A percentile compares a stretch with the other conserved stretches of the same genome.
Evolutionary conservation across 768 basidiomycete species (phyloP).

Genomic region (Multifurca ochricompacta): DNA sequence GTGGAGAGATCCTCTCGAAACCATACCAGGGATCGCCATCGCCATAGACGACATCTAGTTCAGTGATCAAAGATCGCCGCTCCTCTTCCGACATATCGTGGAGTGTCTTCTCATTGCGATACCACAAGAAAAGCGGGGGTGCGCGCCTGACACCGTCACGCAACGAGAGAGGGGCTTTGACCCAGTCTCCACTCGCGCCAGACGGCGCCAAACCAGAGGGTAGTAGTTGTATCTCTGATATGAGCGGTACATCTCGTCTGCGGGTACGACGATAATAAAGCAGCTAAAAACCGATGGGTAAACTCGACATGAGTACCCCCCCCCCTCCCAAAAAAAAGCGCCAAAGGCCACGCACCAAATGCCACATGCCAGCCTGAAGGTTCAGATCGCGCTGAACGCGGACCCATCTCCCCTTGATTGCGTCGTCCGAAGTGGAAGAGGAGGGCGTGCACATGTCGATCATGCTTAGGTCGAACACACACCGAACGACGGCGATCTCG

Average conservation of each 20-base stretch:
- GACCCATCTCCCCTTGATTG: slow-evolving; percentile 83
- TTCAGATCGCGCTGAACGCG: slow-evolving; percentile 80
- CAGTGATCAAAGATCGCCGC: slow-evolving; percentile 64
- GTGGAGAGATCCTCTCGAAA: slow-evolving; percentile 63
- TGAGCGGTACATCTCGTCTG: slow-evolving; percentile 70
- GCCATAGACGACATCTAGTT: slow-evolving; percentile 87
- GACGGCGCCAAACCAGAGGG: slow-evolving; percentile 43
- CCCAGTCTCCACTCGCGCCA: slow-evolving; percentile 50
- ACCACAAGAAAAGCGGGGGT: slow-evolving; percentile 69
- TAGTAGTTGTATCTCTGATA: slow-evolving; percentile 65
- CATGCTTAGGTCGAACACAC: slow-evolving; percentile 54
- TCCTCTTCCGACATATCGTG: slow-evolving; percentile 52
- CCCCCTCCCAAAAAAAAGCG: no score
- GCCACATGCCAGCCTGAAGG: slow-evolving; percentile 48
- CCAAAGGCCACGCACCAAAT: slow-evolving; percentile 46
- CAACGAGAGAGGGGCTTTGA: slow-evolving; percentile 51
- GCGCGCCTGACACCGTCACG: slow-evolving; percentile 53
- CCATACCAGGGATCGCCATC: slow-evolving; percentile 81
- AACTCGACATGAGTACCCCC: no score
- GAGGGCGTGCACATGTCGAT: slow-evolving; percentile 59
- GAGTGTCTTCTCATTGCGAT: slow-evolving; percentile 58
- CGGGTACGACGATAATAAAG: slow-evolving; percentile 84
- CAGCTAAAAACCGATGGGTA: no score
- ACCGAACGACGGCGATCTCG: slow-evolving; percentile 66
- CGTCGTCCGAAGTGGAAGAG: slow-evolving; percentile 64